Percentiles rank a stretch among this genome's conserved stretches.
These are phyloP conservation scores for Candida awuae DNA, from an alignment of 805 yeast species.

Conservation along the genomic window DNA sequence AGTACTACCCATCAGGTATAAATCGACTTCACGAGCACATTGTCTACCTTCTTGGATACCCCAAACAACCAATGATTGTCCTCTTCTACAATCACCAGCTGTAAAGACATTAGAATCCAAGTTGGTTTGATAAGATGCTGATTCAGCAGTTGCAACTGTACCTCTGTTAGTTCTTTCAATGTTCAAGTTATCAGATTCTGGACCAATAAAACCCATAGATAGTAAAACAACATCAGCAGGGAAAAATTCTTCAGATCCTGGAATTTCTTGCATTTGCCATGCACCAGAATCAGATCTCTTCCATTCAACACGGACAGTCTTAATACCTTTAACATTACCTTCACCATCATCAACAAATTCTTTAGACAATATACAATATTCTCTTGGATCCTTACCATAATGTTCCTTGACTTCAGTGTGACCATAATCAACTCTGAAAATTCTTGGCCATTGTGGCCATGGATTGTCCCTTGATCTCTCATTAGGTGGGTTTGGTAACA, in stretches of 20 bases:
- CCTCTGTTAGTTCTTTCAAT: constrained; percentile 75
- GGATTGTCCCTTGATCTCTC: constrained; percentile 90
- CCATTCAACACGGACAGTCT: constrained; percentile 98
- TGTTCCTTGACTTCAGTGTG: constrained; percentile 92
- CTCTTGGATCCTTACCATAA: constrained; percentile 96
- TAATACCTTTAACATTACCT: constrained; percentile 91
- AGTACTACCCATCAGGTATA: constrained; percentile 66
- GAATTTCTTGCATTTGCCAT: constrained; percentile 98
- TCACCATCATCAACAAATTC: constrained; percentile 93
- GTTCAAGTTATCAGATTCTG: constrained; percentile 73
- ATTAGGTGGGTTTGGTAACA: constrained; percentile 85
- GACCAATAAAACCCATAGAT: constrained; percentile 97
- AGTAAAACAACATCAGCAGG: constrained; percentile 89
- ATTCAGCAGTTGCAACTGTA: constrained; percentile 58
- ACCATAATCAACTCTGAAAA: constrained; percentile 96
- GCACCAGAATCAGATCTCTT: constrained; percentile 91
- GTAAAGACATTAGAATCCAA: constrained; percentile 68
- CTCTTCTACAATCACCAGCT: constrained; percentile 99
- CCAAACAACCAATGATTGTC: constrained; percentile 97
- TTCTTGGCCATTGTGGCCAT: constrained; percentile 99
- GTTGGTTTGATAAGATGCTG: constrained; percentile 58
- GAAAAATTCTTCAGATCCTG: constrained; percentile 89
- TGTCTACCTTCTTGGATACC: constrained; percentile 99
- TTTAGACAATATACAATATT: constrained; percentile 89
- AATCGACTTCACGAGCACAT: constrained; percentile 92